Conservation (phyloP, 2,329 filamentous ascomycete genomes). For the Microsporum ferrugineum region DNA sequence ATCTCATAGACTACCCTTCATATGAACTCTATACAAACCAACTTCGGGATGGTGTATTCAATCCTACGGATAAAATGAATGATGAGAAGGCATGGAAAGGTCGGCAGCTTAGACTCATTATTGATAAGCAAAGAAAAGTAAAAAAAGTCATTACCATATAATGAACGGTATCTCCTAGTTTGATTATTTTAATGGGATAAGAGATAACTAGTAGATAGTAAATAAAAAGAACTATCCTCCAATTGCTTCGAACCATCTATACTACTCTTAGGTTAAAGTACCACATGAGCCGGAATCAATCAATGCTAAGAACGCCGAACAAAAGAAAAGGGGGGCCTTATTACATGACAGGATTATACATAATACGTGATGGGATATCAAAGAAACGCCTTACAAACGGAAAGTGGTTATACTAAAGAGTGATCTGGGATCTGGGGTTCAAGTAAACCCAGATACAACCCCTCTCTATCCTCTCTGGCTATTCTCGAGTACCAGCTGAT, state of each 20-base stretch:
- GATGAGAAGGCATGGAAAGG: conserved; percentile 31
- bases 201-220: too few species aligned
- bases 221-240: background rate
- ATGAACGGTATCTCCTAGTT: background rate
- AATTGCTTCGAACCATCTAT: background rate
- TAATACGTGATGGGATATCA: background rate
- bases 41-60: conserved; percentile 48
- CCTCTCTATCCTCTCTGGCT: background rate
- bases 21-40: conserved; percentile 58
- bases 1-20: conserved; percentile 49
- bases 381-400: background rate
- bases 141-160: background rate
- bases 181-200: too few species aligned
- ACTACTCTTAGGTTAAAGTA: background rate
- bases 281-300: background rate
- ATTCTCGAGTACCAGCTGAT: background rate
- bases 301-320: background rate
- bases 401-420: background rate
- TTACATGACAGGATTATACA: background rate
- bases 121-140: conserved; percentile 50
- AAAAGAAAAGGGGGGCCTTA: background rate
- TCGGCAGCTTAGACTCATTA: conserved; percentile 51
- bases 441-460: background rate
- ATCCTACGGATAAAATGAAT: conserved; percentile 11
- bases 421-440: background rate